These are phyloP conservation scores for Aspergillus sp. DNA, from an alignment of 2,329 filamentous ascomycete genomes.

Conservation along the genomic window DNA sequence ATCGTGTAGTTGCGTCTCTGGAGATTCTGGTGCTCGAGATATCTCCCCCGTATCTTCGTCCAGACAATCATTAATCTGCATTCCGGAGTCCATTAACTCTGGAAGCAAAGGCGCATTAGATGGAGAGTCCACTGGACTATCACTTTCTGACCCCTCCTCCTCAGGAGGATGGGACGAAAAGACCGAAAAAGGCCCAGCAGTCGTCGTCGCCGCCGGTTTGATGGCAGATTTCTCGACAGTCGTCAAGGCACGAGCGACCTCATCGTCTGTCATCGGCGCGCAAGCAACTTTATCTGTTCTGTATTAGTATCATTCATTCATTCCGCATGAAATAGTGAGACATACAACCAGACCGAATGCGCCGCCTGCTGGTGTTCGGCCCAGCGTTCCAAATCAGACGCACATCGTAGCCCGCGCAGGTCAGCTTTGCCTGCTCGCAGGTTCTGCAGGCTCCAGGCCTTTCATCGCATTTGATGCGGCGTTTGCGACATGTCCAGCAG, in stretches of 20 bases:
- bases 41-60: background rate
- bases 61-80: background rate
- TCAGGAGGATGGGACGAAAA: background rate
- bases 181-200: background rate
- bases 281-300: background rate
- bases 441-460: background rate
- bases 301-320: background rate
- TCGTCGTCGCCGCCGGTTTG: background rate
- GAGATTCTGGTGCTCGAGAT: background rate
- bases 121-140: background rate
- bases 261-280: background rate
- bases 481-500: background rate
- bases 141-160: background rate
- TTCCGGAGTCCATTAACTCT: accelerated
- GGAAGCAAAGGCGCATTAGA: background rate
- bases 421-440: background rate
- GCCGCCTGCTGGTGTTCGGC: background rate
- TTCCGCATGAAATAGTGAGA: background rate
- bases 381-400: background rate
- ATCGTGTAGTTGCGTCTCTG: background rate
- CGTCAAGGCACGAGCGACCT: background rate
- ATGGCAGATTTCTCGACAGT: background rate
- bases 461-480: background rate
- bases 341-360: background rate
- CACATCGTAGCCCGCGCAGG: background rate